Percentiles rank a stretch among this genome's conserved stretches.
Evolutionary conservation across 2,329 filamentous ascomycete species (phyloP).

Genomic region (Colletotrichum lentis): DNA sequence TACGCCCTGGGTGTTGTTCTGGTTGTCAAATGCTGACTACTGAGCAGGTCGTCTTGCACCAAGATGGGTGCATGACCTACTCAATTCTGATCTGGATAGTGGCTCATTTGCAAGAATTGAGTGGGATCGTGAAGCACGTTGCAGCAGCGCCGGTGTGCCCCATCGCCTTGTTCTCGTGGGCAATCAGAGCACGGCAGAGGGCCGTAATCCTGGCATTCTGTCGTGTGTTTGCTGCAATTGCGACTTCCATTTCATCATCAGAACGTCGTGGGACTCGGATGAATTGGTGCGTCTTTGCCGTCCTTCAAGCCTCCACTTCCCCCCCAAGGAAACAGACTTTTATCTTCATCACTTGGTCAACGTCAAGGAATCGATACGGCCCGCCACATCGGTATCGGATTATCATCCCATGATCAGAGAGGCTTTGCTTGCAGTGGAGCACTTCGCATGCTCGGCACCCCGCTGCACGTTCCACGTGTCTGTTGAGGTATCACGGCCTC

Average conservation of each 20-base stretch:
- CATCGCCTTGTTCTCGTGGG: conserved; percentile 45
- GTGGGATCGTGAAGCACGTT: conserved; percentile 48
- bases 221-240: conserved; percentile 53
- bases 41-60: conserved; percentile 46
- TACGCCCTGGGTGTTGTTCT: not conserved
- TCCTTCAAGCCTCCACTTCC: conserved; percentile 13
- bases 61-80: conserved; percentile 53
- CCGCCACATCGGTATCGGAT: not conserved
- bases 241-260: conserved; percentile 54
- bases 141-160: conserved; percentile 43
- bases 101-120: conserved; percentile 43
- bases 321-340: conserved; percentile 23
- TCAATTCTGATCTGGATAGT: conserved; percentile 49
- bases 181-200: conserved; percentile 49
- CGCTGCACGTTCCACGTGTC: conserved; percentile 54
- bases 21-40: not conserved
- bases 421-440: conserved; percentile 42
- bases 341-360: conserved; percentile 35
- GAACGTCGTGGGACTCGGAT: conserved; percentile 46
- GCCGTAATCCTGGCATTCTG: conserved; percentile 42
- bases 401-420: conserved; percentile 41
- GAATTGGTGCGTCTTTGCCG: conserved; percentile 46
- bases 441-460: conserved; percentile 50
- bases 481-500: conserved; percentile 60
- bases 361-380: conserved; percentile 1